Base-by-base conservation (phyloP, 495 filamentous ascomycete genomes). In the Penicillium paxilli region DNA sequence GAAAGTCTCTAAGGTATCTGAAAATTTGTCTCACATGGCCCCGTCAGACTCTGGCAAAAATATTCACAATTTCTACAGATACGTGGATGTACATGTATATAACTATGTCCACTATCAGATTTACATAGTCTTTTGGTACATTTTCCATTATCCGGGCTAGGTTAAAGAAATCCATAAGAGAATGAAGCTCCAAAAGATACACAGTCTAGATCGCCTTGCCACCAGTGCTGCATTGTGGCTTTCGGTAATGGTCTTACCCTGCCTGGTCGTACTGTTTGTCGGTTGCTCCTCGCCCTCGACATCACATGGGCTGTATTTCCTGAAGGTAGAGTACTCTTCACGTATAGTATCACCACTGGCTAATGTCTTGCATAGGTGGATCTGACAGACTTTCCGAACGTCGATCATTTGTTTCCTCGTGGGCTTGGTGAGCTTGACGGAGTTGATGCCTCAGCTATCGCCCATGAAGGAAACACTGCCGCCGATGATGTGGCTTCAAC, bases 251-350 rank as follows among this genome's bases (percentile, higher is more conserved):
- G 21, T 30, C 14, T 53, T 47, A 16, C 19, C 42, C 26, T 53
- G 41, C 35, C 42, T 53, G 12, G 30, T 24, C 32, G 26, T 53
- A 11, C 28, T 53, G 10, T 53, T 53, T 28, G 30, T 40, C 12
- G 26, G 51, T 35, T 53, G 42, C 23, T 22, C 42, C 7, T 53
- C 51, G 9, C 19, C 51, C 30, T 47, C 51, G n/a, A 23, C 51
- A 38, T 37, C 41, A 12, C 19, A 7, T 21, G 20, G 24, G 16
- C 24, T 47, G 5, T 53, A 53, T 47, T 53, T 53, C 21, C 14
- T 53, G 8, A 53, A 38, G 42, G 51, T 47, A 44, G 16, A 42
- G 12, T 11, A 14, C 11, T 46, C 28, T 46, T 14, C 22, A 24
- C 11, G 8, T 14, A 32, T 9, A 12, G 11, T 32, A 10, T 12